A percentile compares a stretch with the other conserved stretches of the same genome.
Evolutionary conservation across 2,329 filamentous ascomycete genomes (phyloP).

Genomic region (Diatrype stigma): DNA sequence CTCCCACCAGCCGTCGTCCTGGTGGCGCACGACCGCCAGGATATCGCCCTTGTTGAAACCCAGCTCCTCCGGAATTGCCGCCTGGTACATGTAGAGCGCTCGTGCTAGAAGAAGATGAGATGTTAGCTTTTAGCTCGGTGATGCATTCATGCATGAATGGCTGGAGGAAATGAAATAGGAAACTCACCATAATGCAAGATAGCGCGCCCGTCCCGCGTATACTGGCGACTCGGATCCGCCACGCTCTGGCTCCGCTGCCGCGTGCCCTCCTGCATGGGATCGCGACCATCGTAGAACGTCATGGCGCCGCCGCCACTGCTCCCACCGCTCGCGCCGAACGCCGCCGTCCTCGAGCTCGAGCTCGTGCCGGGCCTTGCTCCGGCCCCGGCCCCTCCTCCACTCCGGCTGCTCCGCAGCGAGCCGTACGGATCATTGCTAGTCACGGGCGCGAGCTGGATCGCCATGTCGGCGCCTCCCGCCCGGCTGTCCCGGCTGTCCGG

Average conservation of each 20-base stretch:
- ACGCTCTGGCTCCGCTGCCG: slow-evolving; percentile 75
- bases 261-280: slow-evolving; percentile 35
- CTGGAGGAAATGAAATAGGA: slow-evolving; percentile 3
- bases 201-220: slow-evolving; percentile 78
- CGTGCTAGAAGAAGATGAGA: slow-evolving; percentile 58
- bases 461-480: slow-evolving; percentile 45
- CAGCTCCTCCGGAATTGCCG: slow-evolving; percentile 92
- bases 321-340: background rate
- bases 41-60: slow-evolving; percentile 91
- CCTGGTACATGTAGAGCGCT: slow-evolving; percentile 89
- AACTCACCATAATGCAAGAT: slow-evolving; percentile 92
- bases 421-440: slow-evolving; percentile 57
- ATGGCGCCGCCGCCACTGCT: slow-evolving; percentile 35
- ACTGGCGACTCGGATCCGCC: slow-evolving; percentile 75
- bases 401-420: slow-evolving; percentile 35
- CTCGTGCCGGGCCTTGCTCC: slow-evolving; percentile 44
- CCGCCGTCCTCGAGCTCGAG: slow-evolving; percentile 32
- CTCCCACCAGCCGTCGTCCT: slow-evolving; percentile 99
- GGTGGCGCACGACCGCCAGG: slow-evolving; percentile 79
- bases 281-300: slow-evolving; percentile 52
- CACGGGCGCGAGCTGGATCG: slow-evolving; percentile 62
- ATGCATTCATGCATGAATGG: background rate
- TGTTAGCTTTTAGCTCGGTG: slow-evolving; percentile 16
- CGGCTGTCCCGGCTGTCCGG: slow-evolving; percentile 39
- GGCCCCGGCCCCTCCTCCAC: slow-evolving; percentile 43